phyloP scores from a whole-genome alignment of 2,329 filamentous ascomycete genomes.

The Polytolypa hystricis region DNA sequence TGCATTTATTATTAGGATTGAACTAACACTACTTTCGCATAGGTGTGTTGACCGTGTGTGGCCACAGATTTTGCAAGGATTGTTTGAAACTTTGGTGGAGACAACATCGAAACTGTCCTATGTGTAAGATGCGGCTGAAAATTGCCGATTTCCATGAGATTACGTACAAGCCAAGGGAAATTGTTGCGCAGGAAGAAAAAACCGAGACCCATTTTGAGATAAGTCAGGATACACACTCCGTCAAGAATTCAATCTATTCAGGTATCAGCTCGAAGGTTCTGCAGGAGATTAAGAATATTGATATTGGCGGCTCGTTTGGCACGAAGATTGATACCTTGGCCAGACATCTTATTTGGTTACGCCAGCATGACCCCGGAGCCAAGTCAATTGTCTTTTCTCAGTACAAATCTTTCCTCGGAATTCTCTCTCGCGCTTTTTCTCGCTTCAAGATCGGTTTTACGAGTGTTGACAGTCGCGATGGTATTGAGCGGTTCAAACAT shows the following conservation, averaged over 20 bases:
- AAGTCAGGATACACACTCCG: conserved; percentile 20
- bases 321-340: conserved; percentile 81
- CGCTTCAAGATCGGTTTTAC: conserved; percentile 63
- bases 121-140: conserved; percentile 64
- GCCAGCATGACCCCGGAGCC: conserved; percentile 69
- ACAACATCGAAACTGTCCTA: conserved; percentile 64
- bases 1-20: conserved; percentile 5
- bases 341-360: conserved; percentile 75
- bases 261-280: conserved; percentile 61
- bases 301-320: conserved; percentile 64
- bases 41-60: conserved; percentile 59
- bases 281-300: conserved; percentile 69
- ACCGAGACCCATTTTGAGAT: conserved; percentile 15
- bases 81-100: conserved; percentile 74
- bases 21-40: background rate
- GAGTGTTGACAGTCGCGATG: conserved; percentile 56
- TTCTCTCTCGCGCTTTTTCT: conserved; percentile 59
- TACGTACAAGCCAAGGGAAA: conserved; percentile 63
- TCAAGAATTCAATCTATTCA: conserved; percentile 56
- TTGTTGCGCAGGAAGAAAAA: conserved; percentile 53
- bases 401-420: conserved; percentile 67
- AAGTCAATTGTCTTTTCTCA: conserved; percentile 95
- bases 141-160: conserved; percentile 70
- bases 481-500: conserved; percentile 64
- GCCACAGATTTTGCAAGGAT: conserved; percentile 83